Conservation (phyloP, 2,329 filamentous ascomycete genomes). For the Nemania sp. region DNA sequence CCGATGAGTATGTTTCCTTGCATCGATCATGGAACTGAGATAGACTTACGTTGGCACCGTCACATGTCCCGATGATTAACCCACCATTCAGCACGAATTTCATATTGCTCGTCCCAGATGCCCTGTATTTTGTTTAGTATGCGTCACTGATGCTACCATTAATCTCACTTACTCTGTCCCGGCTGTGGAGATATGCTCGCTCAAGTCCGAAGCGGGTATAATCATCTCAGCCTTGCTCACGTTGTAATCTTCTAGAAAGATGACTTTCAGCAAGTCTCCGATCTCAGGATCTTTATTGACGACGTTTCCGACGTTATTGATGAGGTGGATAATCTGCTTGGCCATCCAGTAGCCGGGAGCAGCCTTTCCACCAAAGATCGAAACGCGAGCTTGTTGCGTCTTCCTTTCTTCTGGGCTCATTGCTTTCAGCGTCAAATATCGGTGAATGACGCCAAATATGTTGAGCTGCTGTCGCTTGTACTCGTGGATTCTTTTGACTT, state of each 20-base stretch:
- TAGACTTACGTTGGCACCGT: conserved; percentile 85
- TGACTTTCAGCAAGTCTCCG: conserved; percentile 92
- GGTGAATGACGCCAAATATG: conserved; percentile 96
- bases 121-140: conserved; percentile 44
- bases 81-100: conserved; percentile 98
- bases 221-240: conserved; percentile 99
- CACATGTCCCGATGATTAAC: conserved; percentile 95
- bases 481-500: conserved; percentile 98
- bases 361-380: conserved; percentile 96
- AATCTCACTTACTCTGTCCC: conserved; percentile 73
- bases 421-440: conserved; percentile 86
- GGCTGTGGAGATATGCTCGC: conserved; percentile 97
- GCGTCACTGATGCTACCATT: background rate
- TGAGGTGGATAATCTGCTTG: conserved; percentile 95
- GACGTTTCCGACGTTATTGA: conserved; percentile 88
- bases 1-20: conserved; percentile 21
- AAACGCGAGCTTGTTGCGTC: conserved; percentile 85
- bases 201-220: conserved; percentile 89
- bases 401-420: conserved; percentile 83
- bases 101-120: conserved; percentile 94
- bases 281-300: conserved; percentile 93
- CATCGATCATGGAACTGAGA: conserved; percentile 47
- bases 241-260: conserved; percentile 98
- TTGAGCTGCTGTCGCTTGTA: conserved; percentile 99
- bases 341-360: conserved; percentile 99